Conservation (phyloP, 148 eudicot genomes). For the Silene conica region DNA sequence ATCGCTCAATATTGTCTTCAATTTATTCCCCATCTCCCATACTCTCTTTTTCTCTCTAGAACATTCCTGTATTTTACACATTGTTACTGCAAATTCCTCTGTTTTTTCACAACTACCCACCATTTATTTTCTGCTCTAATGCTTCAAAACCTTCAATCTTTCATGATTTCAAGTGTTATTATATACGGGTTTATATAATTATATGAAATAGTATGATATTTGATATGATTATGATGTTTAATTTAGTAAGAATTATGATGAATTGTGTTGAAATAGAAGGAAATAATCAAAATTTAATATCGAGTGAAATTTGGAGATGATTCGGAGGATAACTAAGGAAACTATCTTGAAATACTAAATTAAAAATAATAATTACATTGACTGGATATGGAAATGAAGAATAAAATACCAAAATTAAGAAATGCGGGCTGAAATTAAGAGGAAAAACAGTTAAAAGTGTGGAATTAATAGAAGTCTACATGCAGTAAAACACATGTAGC, state of each 20-base stretch:
- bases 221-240: not conserved
- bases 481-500: not conserved
- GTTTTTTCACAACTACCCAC: constrained; percentile 20
- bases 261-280: constrained; percentile 12
- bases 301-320: no score
- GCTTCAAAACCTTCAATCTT: constrained; percentile 17
- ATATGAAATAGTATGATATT: no score
- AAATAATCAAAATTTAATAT: constrained; percentile 7
- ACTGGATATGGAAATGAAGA: not conserved
- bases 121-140: constrained; percentile 10
- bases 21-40: constrained; percentile 38
- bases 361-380: not conserved
- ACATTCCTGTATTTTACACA: constrained; percentile 43
- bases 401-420: constrained; percentile 3
- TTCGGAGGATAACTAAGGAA: constrained; percentile 12
- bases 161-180: not conserved
- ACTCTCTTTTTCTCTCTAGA: constrained; percentile 11
- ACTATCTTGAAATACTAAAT: no score
- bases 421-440: constrained; percentile 18
- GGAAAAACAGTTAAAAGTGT: not conserved
- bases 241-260: not conserved
- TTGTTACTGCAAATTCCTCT: constrained; percentile 18
- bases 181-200: no score
- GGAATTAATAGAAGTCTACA: not conserved
- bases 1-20: constrained; percentile 30